Percentiles rank a stretch among this genome's conserved stretches.
Conservation (phyloP, 2,329 filamentous ascomycete genomes). For the Pyrenophora seminiperda region DNA sequence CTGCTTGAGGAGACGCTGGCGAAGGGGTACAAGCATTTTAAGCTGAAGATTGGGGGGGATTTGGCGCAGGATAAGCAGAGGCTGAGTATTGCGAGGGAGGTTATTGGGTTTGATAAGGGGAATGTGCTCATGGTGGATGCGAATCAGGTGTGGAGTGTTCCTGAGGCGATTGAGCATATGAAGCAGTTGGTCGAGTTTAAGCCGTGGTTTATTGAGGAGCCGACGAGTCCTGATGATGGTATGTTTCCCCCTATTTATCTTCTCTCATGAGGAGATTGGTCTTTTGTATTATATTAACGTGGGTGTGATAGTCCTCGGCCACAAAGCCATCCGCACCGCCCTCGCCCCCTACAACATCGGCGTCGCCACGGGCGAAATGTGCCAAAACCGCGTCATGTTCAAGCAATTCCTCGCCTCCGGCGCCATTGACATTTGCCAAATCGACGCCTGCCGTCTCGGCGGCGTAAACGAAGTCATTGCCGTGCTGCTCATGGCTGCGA, state of each 20-base stretch:
- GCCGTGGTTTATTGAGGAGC: conserved; percentile 95
- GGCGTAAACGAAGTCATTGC: conserved; percentile 91
- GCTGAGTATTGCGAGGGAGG: conserved; percentile 73
- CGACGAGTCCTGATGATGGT: conserved; percentile 81
- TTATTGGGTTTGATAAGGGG: conserved; percentile 80
- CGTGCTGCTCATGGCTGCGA: conserved; percentile 84
- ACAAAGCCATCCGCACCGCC: conserved; percentile 82
- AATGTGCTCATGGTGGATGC: conserved; percentile 92
- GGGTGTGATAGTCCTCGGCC: conserved; percentile 77
- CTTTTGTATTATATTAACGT: too few species aligned
- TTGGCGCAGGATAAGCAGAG: conserved; percentile 73
- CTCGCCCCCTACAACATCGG: conserved; percentile 76
- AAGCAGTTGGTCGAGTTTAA: conserved; percentile 78
- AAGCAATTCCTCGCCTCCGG: conserved; percentile 83
- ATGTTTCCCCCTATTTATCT: conserved; percentile 10
- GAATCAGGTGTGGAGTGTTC: conserved; percentile 91
- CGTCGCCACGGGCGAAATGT: conserved; percentile 93
- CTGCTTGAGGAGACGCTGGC: conserved; percentile 74
- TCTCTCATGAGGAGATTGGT: too few species aligned
- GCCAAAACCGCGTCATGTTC: conserved; percentile 92
- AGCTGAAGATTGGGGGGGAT: conserved; percentile 82
- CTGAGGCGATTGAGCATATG: conserved; percentile 89
- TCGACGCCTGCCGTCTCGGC: conserved; percentile 86
- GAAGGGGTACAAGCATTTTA: conserved; percentile 84
- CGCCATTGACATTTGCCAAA: conserved; percentile 86